Evolutionary conservation across 2,329 filamentous ascomycete species (phyloP), one percentile per base, ranked within the genome.

Genomic region (Mycosphaerelloides madeirae): DNA sequence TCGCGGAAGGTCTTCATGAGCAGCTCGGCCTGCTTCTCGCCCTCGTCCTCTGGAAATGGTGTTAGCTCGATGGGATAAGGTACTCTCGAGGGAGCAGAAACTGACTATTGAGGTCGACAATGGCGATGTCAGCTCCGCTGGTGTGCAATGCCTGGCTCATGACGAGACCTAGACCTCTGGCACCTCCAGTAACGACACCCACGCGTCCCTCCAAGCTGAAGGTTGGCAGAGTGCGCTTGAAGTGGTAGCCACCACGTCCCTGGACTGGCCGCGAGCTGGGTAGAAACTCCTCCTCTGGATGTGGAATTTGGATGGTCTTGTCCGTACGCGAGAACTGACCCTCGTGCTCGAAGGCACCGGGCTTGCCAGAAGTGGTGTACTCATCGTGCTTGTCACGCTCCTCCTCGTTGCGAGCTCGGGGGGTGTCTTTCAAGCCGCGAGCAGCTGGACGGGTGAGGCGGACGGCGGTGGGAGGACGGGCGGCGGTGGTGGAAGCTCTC

Each of bases 111-210:
- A 96, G 74, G 66, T 97, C 91, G 31, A 96, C 88, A 67, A 97
- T 86, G 32, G 91, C 91, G 50, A 96, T 76, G 65, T 95, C 84
- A 8, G 87, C 86, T 41, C 91, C 91, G 42, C 86, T 93, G 41
- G 87, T 83, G 41, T 95, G 85, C 68, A 95, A 80, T 36, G 86
- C 89, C 72, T 95, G 89, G 40, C 85, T 86, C 85, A 97, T 96
- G 57, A 94, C 89, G 49, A 96, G 73, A 31, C 91, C 91, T 46
- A 97, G 69, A 6, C 91, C 91, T 62, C 90, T 78, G 19, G 91
- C 91, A 62, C 90, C 91, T 41, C 91, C 91, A 1, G 91, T 97
- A 31, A 97, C 85, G 31, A 96, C 75, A 36, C 81, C 88, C 7
- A 90, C 85, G 62, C 83, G 84, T 49, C 82, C 85, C 64, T 95